phyloP scores from a whole-genome alignment of 2,329 filamentous ascomycete genomes.

The Penicillium sp. region DNA sequence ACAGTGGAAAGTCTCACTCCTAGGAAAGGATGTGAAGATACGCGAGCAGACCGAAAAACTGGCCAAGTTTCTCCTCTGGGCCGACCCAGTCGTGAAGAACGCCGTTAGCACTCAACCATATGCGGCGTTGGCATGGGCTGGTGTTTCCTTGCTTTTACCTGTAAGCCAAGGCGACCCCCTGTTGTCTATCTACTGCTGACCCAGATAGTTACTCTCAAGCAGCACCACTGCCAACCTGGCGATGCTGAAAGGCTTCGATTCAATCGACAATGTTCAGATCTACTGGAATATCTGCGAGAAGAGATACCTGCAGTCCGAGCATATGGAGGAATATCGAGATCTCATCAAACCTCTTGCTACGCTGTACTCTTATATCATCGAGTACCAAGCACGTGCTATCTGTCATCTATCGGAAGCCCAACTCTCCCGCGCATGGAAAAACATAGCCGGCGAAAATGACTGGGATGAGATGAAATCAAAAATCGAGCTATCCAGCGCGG shows the following conservation, averaged over 20 bases:
- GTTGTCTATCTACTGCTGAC: not conserved
- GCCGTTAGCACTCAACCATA: not conserved
- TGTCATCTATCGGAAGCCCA: constrained; percentile 4
- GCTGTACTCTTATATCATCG: constrained; percentile 25
- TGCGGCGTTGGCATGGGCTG: not conserved
- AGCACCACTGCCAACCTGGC: not conserved
- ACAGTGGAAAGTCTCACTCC: constrained; percentile 21
- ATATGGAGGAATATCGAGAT: not conserved
- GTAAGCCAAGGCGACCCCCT: not conserved
- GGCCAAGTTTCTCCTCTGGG: constrained; percentile 4
- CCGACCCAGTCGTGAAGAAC: not conserved
- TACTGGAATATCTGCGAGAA: not conserved
- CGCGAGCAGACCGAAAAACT: constrained; percentile 8
- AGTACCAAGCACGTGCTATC: constrained; percentile 12
- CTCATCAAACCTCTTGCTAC: constrained; percentile 7
- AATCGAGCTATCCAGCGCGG: not conserved
- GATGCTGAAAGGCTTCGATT: not conserved
- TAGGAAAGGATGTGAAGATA: constrained; percentile 2
- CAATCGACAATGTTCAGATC: not conserved
- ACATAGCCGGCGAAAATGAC: constrained; percentile 6
- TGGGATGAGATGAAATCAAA: not conserved
- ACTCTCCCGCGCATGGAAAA: constrained; percentile 13
- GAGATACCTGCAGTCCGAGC: not conserved
- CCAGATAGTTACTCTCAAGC: not conserved
- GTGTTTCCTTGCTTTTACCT: not conserved